Evolutionary conservation across 2,329 filamentous ascomycete genomes (phyloP), one percentile per base, ranked within the genome.

Genomic region (Colletotrichum brevisporum): DNA sequence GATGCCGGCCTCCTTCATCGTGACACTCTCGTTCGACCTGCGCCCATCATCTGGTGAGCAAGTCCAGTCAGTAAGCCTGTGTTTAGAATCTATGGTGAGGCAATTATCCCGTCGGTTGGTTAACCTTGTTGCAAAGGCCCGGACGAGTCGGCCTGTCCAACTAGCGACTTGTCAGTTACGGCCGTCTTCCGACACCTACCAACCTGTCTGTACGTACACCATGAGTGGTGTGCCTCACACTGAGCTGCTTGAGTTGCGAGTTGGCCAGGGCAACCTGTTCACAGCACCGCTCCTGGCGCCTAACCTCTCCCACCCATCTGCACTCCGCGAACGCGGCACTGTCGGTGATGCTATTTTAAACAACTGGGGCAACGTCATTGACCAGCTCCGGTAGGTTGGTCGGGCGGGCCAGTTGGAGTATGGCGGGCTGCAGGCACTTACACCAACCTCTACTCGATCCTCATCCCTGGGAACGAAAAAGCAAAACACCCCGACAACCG

Each of bases 401-500:
- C 45, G 53, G 52, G 55, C 56, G 51, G 51, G 18, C 54, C 55
- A 41, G 18, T 66, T 53, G 27, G 21, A 69, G 62, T 53, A 56
- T 69, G 62, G 55, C 56, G 56, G 67, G 45, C 62, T 69, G 67
- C 67, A 69, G 67, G 62, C 67, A 69, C 62, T 67, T 60, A 66
- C 62, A 67, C 39, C 41, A 43, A 21, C 36, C 39, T 26, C 53
- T 55, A 45, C 27, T 58, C 47, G 41, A 41, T 51, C 62, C 45
- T 60, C 62, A 16, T 67, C 55, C 51, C 21, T 52, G 43, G 51
- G 36, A 54, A 9, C 31, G 45, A 6, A 31, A 55, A 52, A 60
- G 39, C 43, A 51, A 47, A 56, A 55, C 39, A 31, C 24, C 62
- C 55, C 62, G 61, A 26, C 48, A 63, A 59, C 61, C 26, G 54